phyloP scores from a whole-genome alignment of 2,329 filamentous ascomycete species.

The Magnaporthiopsis poae region DNA sequence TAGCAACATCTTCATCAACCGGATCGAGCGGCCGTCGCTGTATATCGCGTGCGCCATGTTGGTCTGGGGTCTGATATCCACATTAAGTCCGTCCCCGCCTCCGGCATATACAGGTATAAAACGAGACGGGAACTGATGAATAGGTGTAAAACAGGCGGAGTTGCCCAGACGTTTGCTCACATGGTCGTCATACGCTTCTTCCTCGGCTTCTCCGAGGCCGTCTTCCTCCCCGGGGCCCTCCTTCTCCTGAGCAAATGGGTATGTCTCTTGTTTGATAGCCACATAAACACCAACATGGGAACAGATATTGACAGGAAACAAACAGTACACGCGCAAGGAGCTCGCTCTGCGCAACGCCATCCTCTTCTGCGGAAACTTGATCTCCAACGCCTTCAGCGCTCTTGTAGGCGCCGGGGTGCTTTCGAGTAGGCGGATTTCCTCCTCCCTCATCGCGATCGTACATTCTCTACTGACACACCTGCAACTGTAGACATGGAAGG shows the following conservation, averaged over 20 bases:
- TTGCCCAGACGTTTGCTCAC: conserved; percentile 8
- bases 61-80: conserved; percentile 12
- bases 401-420: conserved; percentile 11
- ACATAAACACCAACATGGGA: too few species aligned
- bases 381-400: conserved; percentile 12
- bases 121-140: neutral
- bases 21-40: conserved; percentile 10
- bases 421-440: conserved; percentile 7
- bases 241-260: conserved; percentile 8
- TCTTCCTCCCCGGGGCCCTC: conserved; percentile 8
- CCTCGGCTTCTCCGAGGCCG: conserved; percentile 13
- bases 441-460: neutral
- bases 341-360: conserved; percentile 8
- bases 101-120: neutral
- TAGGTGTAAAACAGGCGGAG: neutral
- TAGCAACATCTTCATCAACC: conserved; percentile 40
- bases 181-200: conserved; percentile 14
- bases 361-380: conserved; percentile 10
- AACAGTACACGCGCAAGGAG: conserved; percentile 8
- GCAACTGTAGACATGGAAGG: neutral
- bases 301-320: neutral
- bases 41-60: conserved; percentile 10
- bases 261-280: neutral
- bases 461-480: neutral
- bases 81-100: neutral